Evolutionary conservation across 1,139 yeast genomes (phyloP).

Genomic region (Pneumocystis sp.): DNA sequence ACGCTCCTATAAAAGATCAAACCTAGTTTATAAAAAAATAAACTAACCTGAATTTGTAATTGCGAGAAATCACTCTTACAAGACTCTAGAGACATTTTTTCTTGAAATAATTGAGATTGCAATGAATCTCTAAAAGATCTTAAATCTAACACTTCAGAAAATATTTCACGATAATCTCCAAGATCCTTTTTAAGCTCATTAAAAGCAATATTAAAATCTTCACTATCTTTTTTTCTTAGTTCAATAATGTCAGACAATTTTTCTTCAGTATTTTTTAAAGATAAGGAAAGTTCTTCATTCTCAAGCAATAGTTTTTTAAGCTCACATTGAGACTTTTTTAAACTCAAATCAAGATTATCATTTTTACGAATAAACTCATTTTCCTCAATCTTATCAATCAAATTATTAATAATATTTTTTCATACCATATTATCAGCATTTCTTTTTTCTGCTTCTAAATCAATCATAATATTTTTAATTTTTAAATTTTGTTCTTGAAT

Average conservation of each 20-base stretch:
- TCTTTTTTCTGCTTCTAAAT: conserved; percentile 4
- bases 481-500: conserved; percentile 10
- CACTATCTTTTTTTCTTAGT: background rate
- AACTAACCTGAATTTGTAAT: background rate
- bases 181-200: background rate
- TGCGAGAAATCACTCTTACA: background rate
- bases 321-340: background rate
- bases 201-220: background rate
- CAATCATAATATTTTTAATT: conserved; percentile 8
- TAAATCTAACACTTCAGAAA: background rate
- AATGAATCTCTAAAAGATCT: background rate
- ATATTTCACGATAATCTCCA: background rate
- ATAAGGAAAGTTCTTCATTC: conserved; percentile 2
- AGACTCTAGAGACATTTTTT: background rate
- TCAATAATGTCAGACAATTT: conserved; percentile 10
- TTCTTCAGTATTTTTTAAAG: conserved; percentile 6
- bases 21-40: background rate
- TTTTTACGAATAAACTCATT: conserved; percentile 3
- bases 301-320: background rate
- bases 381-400: background rate
- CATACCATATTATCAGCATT: background rate
- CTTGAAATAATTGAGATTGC: background rate
- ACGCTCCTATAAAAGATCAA: conserved; percentile 3
- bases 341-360: conserved; percentile 1
- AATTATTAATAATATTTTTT: background rate